Base-by-base conservation (phyloP, 371 early-diverging fungal species). In the Mortierella polycephala region DNA sequence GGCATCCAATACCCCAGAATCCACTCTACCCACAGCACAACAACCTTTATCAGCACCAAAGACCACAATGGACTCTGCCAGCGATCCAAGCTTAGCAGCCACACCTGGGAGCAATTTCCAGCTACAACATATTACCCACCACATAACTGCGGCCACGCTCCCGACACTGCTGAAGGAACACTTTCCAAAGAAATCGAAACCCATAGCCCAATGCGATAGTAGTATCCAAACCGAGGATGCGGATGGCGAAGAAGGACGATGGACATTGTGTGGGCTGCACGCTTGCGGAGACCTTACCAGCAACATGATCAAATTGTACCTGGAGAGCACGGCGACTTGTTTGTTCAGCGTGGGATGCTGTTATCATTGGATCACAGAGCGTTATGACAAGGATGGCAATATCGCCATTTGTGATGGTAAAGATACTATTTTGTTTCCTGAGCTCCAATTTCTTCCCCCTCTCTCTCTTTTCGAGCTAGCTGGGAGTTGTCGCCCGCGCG, bases 301-400 rank as follows among this genome's bases (percentile, higher is more conserved):
- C 58, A 84, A 90, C 20, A 90, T 92, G 66, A 85, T 95, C 18
- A 86, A 87, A 30, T 81, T 94, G 54, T 96, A 93, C 83, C 84
- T 88, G 4, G 81, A 88, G 57, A 87, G 89, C 49, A 80, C 86
- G 13, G 93, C 94, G 1, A 67, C 72, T 0, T 89, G 88, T 12
- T 81, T 95, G 42, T 94, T 92, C 37, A 87, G 87, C 71, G 95
- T 96, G 8, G 93, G 94, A 0, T 96, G 96, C 83, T 96, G 96
- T 81, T 95, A 96, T 75, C 93, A 96, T 83, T 88, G 69, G 49
- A 69, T 81, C 46, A 75, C 77, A 7, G 74, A 82, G 57, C 59
- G 67, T 53, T 69, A 67, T n/a, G 67, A 76, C 58, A 68, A 62
- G 55, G 62, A 75, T 11, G 69, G 69, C 18, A 67, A 91, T 88